These are phyloP conservation scores for Coniochaeta sp. DNA, from an alignment of 2,329 filamentous ascomycete species.

Conservation along the genomic window DNA sequence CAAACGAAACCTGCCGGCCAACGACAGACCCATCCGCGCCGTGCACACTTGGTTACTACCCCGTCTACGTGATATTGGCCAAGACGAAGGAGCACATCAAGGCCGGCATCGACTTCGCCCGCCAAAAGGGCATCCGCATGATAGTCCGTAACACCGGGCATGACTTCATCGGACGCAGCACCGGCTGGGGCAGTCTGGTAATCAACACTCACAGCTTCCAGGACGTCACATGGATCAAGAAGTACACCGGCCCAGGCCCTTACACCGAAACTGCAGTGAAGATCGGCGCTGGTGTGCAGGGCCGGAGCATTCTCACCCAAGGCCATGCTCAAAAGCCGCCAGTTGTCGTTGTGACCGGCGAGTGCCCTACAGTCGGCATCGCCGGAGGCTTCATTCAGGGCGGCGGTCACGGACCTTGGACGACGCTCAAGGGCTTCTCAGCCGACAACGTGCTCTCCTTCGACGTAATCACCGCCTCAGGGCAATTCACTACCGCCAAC, in stretches of 20 bases:
- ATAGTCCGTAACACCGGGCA: constrained; percentile 51
- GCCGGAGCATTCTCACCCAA: constrained; percentile 31
- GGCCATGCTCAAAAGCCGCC: constrained; percentile 27
- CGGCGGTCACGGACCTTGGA: constrained; percentile 44
- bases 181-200: constrained; percentile 48
- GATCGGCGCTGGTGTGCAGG: constrained; percentile 45
- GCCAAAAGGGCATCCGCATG: constrained; percentile 39
- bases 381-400: constrained; percentile 55
- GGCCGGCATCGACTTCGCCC: constrained; percentile 30
- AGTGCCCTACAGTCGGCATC: constrained; percentile 48
- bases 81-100: constrained; percentile 21
- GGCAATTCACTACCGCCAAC: constrained; percentile 32
- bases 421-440: constrained; percentile 32
- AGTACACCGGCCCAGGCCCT: constrained; percentile 19
- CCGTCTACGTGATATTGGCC: constrained; percentile 23
- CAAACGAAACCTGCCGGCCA: constrained; percentile 31
- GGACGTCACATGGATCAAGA: constrained; percentile 30
- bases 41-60: constrained; percentile 31
- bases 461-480: constrained; percentile 37
- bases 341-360: constrained; percentile 41
- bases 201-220: constrained; percentile 52
- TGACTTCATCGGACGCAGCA: constrained; percentile 50
- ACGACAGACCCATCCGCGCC: constrained; percentile 21
- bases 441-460: constrained; percentile 43
- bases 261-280: constrained; percentile 42